Conservation (phyloP, 352 stramenopile species). For the Pythium rhizo-oryzae region DNA sequence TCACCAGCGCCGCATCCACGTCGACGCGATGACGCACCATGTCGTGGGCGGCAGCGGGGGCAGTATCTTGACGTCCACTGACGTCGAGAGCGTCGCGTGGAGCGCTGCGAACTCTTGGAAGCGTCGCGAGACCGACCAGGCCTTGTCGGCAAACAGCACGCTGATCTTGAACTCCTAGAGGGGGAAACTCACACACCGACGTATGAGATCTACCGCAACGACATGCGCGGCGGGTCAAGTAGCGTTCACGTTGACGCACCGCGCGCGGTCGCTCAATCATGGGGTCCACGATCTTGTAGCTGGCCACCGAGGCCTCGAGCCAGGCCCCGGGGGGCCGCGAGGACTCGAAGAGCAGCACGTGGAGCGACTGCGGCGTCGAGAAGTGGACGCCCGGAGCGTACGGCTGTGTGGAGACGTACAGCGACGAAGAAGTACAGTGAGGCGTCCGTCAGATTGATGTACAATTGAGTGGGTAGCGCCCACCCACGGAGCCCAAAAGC, state of each 20-base stretch:
- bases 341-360: conserved; percentile 33
- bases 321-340: conserved; percentile 27
- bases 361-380: conserved; percentile 7
- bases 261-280: conserved; percentile 48
- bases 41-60: conserved; percentile 42
- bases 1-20: no score
- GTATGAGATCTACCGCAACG: no score
- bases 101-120: conserved; percentile 54
- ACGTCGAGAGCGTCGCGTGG: conserved; percentile 23
- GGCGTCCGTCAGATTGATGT: no score
- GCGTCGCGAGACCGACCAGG: conserved; percentile 47
- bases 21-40: conserved; percentile 30
- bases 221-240: neutral
- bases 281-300: conserved; percentile 39
- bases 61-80: conserved; percentile 1
- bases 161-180: conserved; percentile 50
- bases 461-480: no score
- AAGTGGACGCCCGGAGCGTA: neutral
- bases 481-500: no score
- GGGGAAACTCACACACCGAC: no score
- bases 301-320: conserved; percentile 35
- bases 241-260: conserved; percentile 15
- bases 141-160: conserved; percentile 38
- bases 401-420: no score
- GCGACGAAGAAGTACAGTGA: no score